Evolutionary conservation across 1,284 basidiomycete genomes (phyloP), one percentile per base, ranked within the genome.

Genomic region (Trichosporon sp.): DNA sequence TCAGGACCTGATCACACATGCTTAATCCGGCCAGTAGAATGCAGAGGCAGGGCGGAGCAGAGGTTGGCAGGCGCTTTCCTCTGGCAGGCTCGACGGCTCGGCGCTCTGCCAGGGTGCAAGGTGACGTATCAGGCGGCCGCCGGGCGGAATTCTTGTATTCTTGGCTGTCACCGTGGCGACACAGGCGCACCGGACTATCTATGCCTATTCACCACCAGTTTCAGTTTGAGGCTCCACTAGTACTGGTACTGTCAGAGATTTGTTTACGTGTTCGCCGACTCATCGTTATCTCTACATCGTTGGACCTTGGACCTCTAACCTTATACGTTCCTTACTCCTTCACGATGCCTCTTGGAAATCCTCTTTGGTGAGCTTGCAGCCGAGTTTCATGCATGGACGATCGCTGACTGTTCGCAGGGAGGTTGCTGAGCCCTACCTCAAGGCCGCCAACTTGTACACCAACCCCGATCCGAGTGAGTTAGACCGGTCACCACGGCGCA

Each of bases 401-500:
- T 33, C 1, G 40, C 60, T 59, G 34, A 60, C 31, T 33, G 29
- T 14, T 5, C 14, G 1, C 56, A 78, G 79, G 78, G 78, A 80
- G 64, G 67, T 79, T 57, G 52, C 75, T 19, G 78, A 79, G 65
- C 77, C 79, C 1, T 73, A 76, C 54, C 65, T 79, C 33, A 70
- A 74, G 2, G 64, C 66, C 8, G 34, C 66, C 1, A 73, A 72
- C 0, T 49, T 76, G 1, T 79, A 80, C 68, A 70, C 64, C 2
- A 69, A 73, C 6, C 61, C 69, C 23, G 79, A 81, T 62, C 77
- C 78, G 1, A 81, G 78, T 79, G 29, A 64, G 75, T 70, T 2
- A n/a, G n/a, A n/a, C n/a, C n/a, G n/a, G n/a, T n/a, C n/a, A n/a
- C n/a, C n/a, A n/a, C n/a, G n/a, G n/a, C n/a, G n/a, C n/a, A n/a